These are phyloP conservation scores for Adenanthera pavonina DNA, from an alignment of 306 rosid species.

Conservation along the genomic window DNA sequence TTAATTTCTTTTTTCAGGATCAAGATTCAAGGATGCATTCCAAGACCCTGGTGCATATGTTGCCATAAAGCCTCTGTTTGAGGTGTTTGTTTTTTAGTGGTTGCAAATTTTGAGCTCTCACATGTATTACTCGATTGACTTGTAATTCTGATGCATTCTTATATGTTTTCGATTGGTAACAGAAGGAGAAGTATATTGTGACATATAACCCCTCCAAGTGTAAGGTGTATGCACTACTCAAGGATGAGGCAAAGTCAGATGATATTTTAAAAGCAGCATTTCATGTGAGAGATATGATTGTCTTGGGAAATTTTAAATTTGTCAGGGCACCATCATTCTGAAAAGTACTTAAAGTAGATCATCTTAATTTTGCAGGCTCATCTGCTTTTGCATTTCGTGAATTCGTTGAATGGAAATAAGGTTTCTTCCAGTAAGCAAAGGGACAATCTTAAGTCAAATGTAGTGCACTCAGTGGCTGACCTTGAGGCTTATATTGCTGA, in stretches of 20 bases:
- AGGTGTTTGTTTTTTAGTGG: conserved; percentile 50
- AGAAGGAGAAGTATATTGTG: conserved; percentile 89
- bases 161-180: conserved; percentile 43
- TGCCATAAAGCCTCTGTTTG: conserved; percentile 84
- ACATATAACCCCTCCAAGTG: conserved; percentile 81
- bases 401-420: conserved; percentile 50
- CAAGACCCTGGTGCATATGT: conserved; percentile 89
- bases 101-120: conserved; percentile 18
- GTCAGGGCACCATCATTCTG: conserved; percentile 23
- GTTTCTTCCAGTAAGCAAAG: conserved; percentile 47
- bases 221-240: conserved; percentile 91
- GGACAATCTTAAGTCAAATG: conserved; percentile 45
- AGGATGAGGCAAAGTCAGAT: conserved; percentile 93
- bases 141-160: conserved; percentile 33
- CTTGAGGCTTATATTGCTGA: conserved; percentile 70
- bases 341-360: conserved; percentile 22
- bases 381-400: conserved; percentile 79
- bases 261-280: conserved; percentile 97
- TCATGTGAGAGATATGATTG: conserved; percentile 71
- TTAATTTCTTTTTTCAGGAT: conserved; percentile 56
- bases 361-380: conserved; percentile 72
- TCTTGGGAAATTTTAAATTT: conserved; percentile 19
- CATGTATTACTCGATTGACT: conserved; percentile 19
- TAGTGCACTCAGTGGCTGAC: conserved; percentile 51
- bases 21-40: conserved; percentile 94